Evolutionary conservation across 768 basidiomycete species (phyloP).

Genomic region (Podaxis sp.): DNA sequence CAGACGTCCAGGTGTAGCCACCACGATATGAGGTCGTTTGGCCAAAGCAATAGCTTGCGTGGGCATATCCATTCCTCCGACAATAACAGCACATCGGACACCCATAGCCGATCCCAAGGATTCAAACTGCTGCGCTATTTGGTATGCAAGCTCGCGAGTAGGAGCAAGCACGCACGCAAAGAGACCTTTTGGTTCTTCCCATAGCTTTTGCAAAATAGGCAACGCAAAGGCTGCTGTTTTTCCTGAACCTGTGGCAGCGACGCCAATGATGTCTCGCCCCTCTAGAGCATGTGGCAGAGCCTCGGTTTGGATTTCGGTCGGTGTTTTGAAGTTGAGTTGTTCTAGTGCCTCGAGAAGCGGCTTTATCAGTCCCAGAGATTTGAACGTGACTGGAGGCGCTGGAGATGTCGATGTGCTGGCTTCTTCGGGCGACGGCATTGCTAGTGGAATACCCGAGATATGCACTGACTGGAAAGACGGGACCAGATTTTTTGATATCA

Average conservation of each 20-base stretch:
- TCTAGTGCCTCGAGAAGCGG: slow-evolving; percentile 86
- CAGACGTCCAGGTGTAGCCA: slow-evolving; percentile 92
- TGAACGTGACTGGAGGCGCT: slow-evolving; percentile 56
- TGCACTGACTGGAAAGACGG: not conserved
- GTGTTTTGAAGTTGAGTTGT: slow-evolving; percentile 77
- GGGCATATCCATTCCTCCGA: slow-evolving; percentile 95
- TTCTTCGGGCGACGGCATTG: slow-evolving; percentile 67
- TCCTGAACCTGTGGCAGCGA: slow-evolving; percentile 97
- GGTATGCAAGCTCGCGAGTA: slow-evolving; percentile 97
- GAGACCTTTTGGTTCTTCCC: slow-evolving; percentile 92
- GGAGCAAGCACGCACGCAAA: slow-evolving; percentile 95
- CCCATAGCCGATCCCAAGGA: slow-evolving; percentile 91
- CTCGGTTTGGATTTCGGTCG: slow-evolving; percentile 89
- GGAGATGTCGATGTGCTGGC: slow-evolving; percentile 41
- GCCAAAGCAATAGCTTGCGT: slow-evolving; percentile 89
- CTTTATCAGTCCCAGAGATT: slow-evolving; percentile 83
- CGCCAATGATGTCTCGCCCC: slow-evolving; percentile 95
- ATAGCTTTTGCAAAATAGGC: slow-evolving; percentile 93
- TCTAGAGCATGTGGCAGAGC: slow-evolving; percentile 84
- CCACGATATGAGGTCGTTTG: slow-evolving; percentile 91
- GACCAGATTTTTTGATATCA: slow-evolving; percentile 18
- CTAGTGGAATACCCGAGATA: slow-evolving; percentile 14
- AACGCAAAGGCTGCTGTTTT: slow-evolving; percentile 98
- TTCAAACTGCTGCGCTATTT: slow-evolving; percentile 97
- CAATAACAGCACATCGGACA: slow-evolving; percentile 85